Conservation (phyloP, 768 basidiomycete species). For the Russula griseocarnosa region DNA sequence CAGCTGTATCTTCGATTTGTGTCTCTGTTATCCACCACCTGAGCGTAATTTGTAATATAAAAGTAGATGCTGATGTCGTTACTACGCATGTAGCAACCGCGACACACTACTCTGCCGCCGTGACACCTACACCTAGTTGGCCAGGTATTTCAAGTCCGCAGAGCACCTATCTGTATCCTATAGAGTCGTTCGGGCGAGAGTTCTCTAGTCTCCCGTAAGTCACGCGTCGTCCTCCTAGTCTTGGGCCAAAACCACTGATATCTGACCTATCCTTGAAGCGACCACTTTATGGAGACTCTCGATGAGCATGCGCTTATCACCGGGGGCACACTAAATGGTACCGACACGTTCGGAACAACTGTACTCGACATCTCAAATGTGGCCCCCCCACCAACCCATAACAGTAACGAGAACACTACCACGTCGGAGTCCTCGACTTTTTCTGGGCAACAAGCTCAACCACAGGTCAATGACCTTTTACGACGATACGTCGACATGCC, state of each 20-base stretch:
- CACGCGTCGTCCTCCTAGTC: background rate
- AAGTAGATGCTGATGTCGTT: background rate
- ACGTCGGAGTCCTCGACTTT: slow-evolving; percentile 27
- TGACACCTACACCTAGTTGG: slow-evolving; percentile 47
- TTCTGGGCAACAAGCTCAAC: slow-evolving; percentile 28
- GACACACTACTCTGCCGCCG: slow-evolving; percentile 8
- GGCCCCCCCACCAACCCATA: slow-evolving; percentile 2
- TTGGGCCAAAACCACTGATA: background rate
- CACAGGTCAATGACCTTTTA: slow-evolving; percentile 22
- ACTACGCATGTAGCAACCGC: slow-evolving; percentile 27
- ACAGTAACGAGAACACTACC: slow-evolving; percentile 9
- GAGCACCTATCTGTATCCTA: slow-evolving; percentile 60
- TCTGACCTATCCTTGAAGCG: slow-evolving; percentile 42
- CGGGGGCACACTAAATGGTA: slow-evolving; percentile 44
- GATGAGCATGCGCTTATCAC: slow-evolving; percentile 82
- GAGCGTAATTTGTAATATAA: background rate
- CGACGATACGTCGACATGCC: slow-evolving; percentile 42
- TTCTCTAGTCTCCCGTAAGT: slow-evolving; percentile 76
- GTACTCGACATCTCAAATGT: slow-evolving; percentile 26
- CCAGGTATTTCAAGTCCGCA: slow-evolving; percentile 45
- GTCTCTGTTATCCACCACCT: background rate
- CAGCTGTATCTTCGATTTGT: background rate
- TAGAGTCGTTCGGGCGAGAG: slow-evolving; percentile 74
- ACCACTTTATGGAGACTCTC: slow-evolving; percentile 76
- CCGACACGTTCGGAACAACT: slow-evolving; percentile 44